Evolutionary conservation across 1,284 basidiomycete species (phyloP).

Genomic region (Melanopsichium pennsylvanicum): DNA sequence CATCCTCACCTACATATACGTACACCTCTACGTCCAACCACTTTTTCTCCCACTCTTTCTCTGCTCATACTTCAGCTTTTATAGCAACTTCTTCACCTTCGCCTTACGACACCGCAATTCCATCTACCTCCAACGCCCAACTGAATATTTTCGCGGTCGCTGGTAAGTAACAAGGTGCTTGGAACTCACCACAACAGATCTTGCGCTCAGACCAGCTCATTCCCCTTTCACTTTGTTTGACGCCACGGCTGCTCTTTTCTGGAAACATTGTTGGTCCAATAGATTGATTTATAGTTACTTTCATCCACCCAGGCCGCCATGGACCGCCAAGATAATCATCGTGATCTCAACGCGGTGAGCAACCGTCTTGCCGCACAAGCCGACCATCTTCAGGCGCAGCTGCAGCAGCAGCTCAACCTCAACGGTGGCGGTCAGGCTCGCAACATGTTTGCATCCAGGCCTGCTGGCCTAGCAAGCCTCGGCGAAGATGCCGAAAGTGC

Average conservation of each 20-base stretch:
- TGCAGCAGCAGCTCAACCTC: slow-evolving; percentile 58
- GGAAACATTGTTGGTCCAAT: too few relatives aligned
- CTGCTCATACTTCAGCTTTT: background rate
- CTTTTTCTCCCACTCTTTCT: slow-evolving; percentile 1
- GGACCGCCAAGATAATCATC: slow-evolving; percentile 23
- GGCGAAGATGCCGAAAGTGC: slow-evolving; percentile 49
- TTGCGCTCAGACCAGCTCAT: too few relatives aligned
- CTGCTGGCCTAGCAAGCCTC: slow-evolving; percentile 50
- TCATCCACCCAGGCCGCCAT: slow-evolving; percentile 7
- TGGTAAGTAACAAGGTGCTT: too few relatives aligned
- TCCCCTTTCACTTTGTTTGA: too few relatives aligned
- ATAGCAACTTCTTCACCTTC: background rate
- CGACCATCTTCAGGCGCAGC: slow-evolving; percentile 52
- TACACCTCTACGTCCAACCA: background rate
- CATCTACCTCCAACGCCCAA: too few relatives aligned
- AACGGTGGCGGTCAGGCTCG: slow-evolving; percentile 19
- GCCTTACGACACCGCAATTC: background rate
- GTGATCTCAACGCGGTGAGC: slow-evolving; percentile 40
- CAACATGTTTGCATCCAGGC: slow-evolving; percentile 42
- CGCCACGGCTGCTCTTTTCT: too few relatives aligned
- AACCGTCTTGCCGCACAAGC: slow-evolving; percentile 51
- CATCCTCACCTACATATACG: slow-evolving; percentile 4
- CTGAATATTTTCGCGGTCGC: too few relatives aligned
- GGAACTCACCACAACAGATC: too few relatives aligned
- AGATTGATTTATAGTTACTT: too few relatives aligned